Base-by-base conservation (phyloP, 306 rosid species). In the Gynostemma pentaphyllum region DNA sequence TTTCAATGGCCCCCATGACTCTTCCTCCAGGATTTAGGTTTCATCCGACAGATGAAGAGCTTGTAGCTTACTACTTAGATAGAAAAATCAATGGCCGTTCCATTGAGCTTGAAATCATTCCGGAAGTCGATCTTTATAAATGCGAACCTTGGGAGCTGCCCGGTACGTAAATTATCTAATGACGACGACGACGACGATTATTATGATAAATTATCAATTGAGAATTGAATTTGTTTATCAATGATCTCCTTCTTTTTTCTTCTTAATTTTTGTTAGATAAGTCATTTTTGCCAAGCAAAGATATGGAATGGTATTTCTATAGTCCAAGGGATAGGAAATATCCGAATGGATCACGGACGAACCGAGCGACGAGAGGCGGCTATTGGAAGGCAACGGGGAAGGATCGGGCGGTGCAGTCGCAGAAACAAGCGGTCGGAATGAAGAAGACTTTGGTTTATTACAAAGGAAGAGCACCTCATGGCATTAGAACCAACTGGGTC, bases 91-190 rank as follows among this genome's bases (percentile, higher is more conserved):
- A 79, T 32, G 96, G 98, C 39, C 80, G 80, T 9, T 73, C 95
- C n/a, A 91, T 91, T 55, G 96, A 91, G 77, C 98, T 91, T 23
- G 95, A 91, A 37, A 85, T 91, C 64, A 87, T 91, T 48, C 95
- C 98, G 8, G 98, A 91, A 75, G 91, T 91, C 69, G 96, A 91
- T 67, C 90, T 91, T 61, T 91, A 91, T 84, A 87, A 91, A 72
- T 91, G 89, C 30, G 98, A 91, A 72, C 98, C 98, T 2, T 91
- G 98, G 98, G 98, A 91, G 73, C 82, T 91, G 48, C 98, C 98
- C 66, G 98, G 98, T 91, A 79, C 27, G 66, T 23, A 3, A 2
- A 12, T 37, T 29, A 23, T 55, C 36, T n/a, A n/a, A n/a, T n/a
- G n/a, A n/a, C n/a, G n/a, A n/a, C n/a, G n/a, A n/a, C n/a, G n/a